Percentiles rank a stretch among this genome's conserved stretches.
phyloP scores from a whole-genome alignment of 2,329 filamentous ascomycete species.

The Ilyonectria destructans region DNA sequence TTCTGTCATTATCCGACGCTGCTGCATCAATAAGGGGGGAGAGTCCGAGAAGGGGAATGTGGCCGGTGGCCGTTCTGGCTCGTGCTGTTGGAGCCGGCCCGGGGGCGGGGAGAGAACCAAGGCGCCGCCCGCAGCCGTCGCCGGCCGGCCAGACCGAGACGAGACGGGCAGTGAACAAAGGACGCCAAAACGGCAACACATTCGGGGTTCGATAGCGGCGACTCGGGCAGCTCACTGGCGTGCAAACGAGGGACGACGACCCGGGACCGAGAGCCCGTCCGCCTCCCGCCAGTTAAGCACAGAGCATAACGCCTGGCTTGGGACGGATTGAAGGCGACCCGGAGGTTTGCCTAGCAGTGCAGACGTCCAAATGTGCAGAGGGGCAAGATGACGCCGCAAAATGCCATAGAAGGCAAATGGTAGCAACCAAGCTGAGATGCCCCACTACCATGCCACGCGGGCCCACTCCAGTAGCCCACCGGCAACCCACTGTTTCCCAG shows the following conservation, averaged over 20 bases:
- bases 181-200: constrained; percentile 9
- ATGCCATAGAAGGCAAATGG: constrained; percentile 22
- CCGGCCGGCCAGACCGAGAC: constrained; percentile 29
- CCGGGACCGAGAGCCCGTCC: background rate
- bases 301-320: constrained; percentile 13
- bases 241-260: background rate
- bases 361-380: constrained; percentile 20
- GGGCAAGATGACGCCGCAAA: constrained; percentile 25
- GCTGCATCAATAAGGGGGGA: constrained; percentile 6
- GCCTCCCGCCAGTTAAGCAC: constrained; percentile 3
- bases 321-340: constrained; percentile 7
- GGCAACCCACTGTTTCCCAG: constrained; percentile 17
- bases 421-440: constrained; percentile 27
- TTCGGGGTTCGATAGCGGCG: background rate
- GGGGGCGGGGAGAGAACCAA: constrained; percentile 20
- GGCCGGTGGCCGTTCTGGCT: background rate
- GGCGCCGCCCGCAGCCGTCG: constrained; percentile 26
- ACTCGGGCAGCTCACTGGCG: constrained; percentile 1
- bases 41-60: background rate
- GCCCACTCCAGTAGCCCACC: constrained; percentile 31
- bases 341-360: constrained; percentile 16
- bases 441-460: constrained; percentile 37
- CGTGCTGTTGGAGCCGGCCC: constrained; percentile 17
- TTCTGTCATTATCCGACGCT: background rate
- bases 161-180: constrained; percentile 4